Evolutionary conservation across 1,284 basidiomycete genomes (phyloP).

Genomic region (Cutaneotrichosporon cavernicola): DNA sequence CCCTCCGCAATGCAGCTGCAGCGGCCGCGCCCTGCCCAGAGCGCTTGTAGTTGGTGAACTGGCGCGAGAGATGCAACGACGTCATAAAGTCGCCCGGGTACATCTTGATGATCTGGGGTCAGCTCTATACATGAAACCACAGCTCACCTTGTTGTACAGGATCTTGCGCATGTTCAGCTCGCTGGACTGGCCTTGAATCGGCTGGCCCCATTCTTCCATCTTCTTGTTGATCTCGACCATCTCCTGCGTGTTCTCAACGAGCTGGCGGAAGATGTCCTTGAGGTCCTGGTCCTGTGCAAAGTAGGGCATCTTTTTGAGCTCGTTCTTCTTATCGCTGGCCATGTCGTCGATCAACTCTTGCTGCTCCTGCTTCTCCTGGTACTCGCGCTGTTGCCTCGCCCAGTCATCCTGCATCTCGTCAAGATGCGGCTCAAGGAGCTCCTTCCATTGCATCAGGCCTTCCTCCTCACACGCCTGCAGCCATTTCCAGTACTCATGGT

Average conservation of each 20-base stretch:
- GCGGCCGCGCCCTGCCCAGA: slow-evolving; percentile 9
- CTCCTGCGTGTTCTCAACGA: slow-evolving; percentile 43
- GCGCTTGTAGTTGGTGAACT: slow-evolving; percentile 23
- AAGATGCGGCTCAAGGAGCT: slow-evolving; percentile 27
- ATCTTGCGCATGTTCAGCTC: slow-evolving; percentile 35
- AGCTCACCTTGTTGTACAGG: slow-evolving; percentile 37
- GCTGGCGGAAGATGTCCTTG: slow-evolving; percentile 39
- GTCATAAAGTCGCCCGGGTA: slow-evolving; percentile 49
- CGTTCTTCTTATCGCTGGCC: slow-evolving; percentile 10
- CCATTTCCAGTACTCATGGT: slow-evolving; percentile 36
- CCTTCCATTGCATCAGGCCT: slow-evolving; percentile 30
- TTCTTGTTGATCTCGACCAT: slow-evolving; percentile 41
- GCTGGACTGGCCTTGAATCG: slow-evolving; percentile 29
- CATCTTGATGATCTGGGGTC: slow-evolving; percentile 34
- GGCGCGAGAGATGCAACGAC: slow-evolving; percentile 22
- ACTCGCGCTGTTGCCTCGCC: slow-evolving; percentile 13
- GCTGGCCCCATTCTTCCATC: slow-evolving; percentile 34
- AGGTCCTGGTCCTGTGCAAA: slow-evolving; percentile 3
- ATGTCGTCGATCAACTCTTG: neutral
- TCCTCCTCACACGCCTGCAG: slow-evolving; percentile 35
- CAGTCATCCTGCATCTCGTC: slow-evolving; percentile 18
- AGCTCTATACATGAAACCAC: neutral
- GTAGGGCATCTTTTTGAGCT: slow-evolving; percentile 9
- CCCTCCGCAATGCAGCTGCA: slow-evolving; percentile 2
- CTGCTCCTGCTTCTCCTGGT: slow-evolving; percentile 5